phyloP scores from a whole-genome alignment of 306 rosid species.

The Styphnolobium japonicum region DNA sequence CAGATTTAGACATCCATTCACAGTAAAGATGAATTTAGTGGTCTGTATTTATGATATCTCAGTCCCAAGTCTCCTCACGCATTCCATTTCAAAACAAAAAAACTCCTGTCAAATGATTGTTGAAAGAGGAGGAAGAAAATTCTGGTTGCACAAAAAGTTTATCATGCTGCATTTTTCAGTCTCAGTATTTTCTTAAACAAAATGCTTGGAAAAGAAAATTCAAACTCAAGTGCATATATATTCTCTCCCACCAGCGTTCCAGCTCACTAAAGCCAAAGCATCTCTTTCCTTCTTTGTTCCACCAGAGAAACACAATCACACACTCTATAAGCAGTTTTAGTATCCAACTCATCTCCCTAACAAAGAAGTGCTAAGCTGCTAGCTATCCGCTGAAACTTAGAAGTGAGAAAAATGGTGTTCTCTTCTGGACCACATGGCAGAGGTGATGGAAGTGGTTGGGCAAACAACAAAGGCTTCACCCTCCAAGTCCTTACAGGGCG shows the following conservation, averaged over 20 bases:
- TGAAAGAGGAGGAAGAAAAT: neutral
- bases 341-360: neutral
- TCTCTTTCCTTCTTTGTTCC: neutral
- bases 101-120: neutral
- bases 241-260: neutral
- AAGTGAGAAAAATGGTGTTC: constrained; percentile 2
- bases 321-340: neutral
- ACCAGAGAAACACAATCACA: neutral
- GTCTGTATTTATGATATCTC: neutral
- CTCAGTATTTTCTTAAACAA: neutral
- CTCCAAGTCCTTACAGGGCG: constrained; percentile 36
- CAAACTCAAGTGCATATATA: neutral
- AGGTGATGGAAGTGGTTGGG: neutral
- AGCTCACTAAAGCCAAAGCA: neutral
- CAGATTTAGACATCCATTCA: no score
- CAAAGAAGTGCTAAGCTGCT: neutral
- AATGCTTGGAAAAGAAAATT: neutral
- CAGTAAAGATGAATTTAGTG: neutral
- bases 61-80: neutral
- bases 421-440: neutral
- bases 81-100: neutral
- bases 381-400: neutral
- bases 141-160: neutral
- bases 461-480: neutral
- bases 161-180: neutral